These are phyloP conservation scores for Botryotinia narcissicola DNA, from an alignment of 2,329 filamentous ascomycete genomes.

Conservation along the genomic window DNA sequence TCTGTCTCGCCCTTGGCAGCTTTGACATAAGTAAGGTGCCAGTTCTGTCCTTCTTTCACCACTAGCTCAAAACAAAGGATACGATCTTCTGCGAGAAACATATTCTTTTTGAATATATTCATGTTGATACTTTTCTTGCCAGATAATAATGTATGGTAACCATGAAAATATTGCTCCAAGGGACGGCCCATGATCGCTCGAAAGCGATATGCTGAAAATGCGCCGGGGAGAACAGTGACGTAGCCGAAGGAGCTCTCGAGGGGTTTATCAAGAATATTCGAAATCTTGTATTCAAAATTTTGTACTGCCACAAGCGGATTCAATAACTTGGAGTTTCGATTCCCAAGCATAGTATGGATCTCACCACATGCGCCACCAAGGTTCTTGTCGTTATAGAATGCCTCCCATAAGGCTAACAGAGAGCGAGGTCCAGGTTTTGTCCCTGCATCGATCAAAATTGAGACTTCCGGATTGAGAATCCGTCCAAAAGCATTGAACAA, in stretches of 20 bases:
- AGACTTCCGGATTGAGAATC: slow-evolving; percentile 94
- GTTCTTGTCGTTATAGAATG: slow-evolving; percentile 99
- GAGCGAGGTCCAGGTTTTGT: slow-evolving; percentile 94
- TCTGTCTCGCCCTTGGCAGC: slow-evolving; percentile 98
- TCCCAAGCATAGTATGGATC: slow-evolving; percentile 94
- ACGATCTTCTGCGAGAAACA: slow-evolving; percentile 99
- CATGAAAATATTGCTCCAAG: slow-evolving; percentile 98
- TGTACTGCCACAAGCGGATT: slow-evolving; percentile 97
- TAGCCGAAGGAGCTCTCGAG: slow-evolving; percentile 97
- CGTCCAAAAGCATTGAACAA: slow-evolving; percentile 97
- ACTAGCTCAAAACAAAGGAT: slow-evolving; percentile 99
- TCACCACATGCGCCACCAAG: slow-evolving; percentile 97
- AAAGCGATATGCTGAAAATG: slow-evolving; percentile 97
- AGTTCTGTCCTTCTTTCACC: slow-evolving; percentile 97
- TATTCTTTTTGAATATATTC: slow-evolving; percentile 99
- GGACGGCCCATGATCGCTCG: slow-evolving; percentile 97
- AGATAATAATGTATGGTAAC: slow-evolving; percentile 93
- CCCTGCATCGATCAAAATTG: slow-evolving; percentile 93
- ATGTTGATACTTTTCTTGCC: slow-evolving; percentile 99
- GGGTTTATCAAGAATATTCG: slow-evolving; percentile 97
- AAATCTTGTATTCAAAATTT: slow-evolving; percentile 99
- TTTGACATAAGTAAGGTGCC: slow-evolving; percentile 99
- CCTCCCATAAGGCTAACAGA: slow-evolving; percentile 91
- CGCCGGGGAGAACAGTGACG: slow-evolving; percentile 95
- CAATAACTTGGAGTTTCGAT: slow-evolving; percentile 61